phyloP scores from a whole-genome alignment of 441 rosid species.

The Corymbia calophylla region DNA sequence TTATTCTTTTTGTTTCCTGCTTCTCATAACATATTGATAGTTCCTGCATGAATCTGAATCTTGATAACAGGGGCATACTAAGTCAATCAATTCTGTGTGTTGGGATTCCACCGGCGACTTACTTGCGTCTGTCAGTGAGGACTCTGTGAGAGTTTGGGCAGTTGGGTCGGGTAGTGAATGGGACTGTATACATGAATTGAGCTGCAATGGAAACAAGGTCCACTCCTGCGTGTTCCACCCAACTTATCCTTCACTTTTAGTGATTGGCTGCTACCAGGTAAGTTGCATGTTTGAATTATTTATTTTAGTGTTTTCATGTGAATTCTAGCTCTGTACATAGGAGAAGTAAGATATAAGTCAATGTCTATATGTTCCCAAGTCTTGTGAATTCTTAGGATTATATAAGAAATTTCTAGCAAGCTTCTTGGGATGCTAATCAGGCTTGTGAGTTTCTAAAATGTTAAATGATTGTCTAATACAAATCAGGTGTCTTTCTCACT shows the following conservation, averaged over 20 bases:
- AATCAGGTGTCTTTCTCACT: background rate
- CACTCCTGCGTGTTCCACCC: constrained; percentile 38
- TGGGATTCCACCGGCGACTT: constrained; percentile 36
- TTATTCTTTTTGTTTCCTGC: background rate
- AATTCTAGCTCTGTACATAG: background rate
- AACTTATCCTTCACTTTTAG: constrained; percentile 18
- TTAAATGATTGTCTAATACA: background rate
- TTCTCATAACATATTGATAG: background rate
- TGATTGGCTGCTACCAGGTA: constrained; percentile 36
- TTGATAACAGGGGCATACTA: constrained; percentile 22
- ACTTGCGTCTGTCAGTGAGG: constrained; percentile 36
- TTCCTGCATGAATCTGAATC: background rate
- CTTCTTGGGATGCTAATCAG: background rate
- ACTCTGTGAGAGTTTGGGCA: constrained; percentile 33
- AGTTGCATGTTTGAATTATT: background rate
- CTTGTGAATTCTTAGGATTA: background rate
- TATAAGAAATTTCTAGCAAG: background rate
- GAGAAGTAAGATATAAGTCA: background rate
- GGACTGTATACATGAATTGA: constrained; percentile 23
- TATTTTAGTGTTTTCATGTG: background rate
- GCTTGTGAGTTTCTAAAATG: background rate
- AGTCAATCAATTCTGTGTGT: constrained; percentile 18
- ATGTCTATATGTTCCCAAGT: background rate
- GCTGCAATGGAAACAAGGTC: constrained; percentile 27
- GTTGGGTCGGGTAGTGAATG: constrained; percentile 12